Conservation (phyloP, 2,329 filamentous ascomycete genomes). For the Teratosphaeria nubilosa region DNA sequence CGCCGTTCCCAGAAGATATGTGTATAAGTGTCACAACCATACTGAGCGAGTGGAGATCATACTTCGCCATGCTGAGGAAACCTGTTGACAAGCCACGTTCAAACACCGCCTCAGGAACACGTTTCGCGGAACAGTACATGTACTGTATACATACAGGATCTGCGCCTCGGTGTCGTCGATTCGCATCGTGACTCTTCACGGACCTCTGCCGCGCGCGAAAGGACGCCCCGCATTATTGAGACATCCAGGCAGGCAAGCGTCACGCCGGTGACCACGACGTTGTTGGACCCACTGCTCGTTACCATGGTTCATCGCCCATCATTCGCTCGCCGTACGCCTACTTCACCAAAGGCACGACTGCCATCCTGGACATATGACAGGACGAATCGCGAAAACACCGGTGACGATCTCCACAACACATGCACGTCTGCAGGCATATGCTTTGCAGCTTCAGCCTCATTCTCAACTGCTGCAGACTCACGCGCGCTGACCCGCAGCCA, state of each 20-base stretch:
- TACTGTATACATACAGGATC: background rate
- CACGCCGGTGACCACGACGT: no score
- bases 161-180: background rate
- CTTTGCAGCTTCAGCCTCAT: background rate
- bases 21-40: no score
- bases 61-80: background rate
- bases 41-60: background rate
- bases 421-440: background rate
- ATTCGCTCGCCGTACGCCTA: no score
- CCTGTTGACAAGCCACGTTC: background rate
- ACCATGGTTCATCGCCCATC: no score
- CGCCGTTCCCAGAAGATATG: no score
- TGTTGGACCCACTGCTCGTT: no score
- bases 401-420: background rate
- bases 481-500: background rate
- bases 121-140: no score
- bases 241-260: background rate
- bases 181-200: background rate
- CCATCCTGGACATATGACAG: background rate
- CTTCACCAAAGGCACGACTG: background rate
- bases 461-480: background rate
- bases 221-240: background rate
- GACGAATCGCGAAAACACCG: background rate
- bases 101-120: background rate
- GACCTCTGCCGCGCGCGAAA: background rate